phyloP scores from a whole-genome alignment of 257 asterid species.

The Datura wrightii region DNA sequence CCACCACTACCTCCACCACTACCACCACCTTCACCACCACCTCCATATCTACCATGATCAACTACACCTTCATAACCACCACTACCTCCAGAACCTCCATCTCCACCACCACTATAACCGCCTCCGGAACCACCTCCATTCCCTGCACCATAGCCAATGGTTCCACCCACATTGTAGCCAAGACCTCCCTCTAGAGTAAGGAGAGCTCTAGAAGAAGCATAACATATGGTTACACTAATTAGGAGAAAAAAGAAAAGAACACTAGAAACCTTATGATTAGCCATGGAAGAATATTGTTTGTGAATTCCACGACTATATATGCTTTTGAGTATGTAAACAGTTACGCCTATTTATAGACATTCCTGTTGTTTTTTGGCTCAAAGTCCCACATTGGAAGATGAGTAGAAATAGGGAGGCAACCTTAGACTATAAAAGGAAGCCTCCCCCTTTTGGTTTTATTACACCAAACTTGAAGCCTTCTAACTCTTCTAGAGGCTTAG shows the following conservation, averaged over 20 bases:
- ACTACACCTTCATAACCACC: slow-evolving; percentile 43
- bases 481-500: too few species aligned
- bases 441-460: too few species aligned
- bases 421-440: too few species aligned
- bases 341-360: slow-evolving; percentile 50
- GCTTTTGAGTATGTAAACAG: slow-evolving; percentile 43
- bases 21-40: slow-evolving; percentile 47
- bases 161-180: slow-evolving; percentile 33
- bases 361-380: too few species aligned
- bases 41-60: slow-evolving; percentile 38
- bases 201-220: slow-evolving; percentile 67
- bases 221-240: slow-evolving; percentile 45
- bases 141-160: slow-evolving; percentile 35
- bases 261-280: slow-evolving; percentile 36
- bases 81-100: slow-evolving; percentile 45
- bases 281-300: slow-evolving; percentile 41
- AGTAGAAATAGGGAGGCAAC: too few species aligned
- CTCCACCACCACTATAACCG: slow-evolving; percentile 41
- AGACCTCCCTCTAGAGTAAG: slow-evolving; percentile 40
- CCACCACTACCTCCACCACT: slow-evolving; percentile 55
- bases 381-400: too few species aligned
- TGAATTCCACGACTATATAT: slow-evolving; percentile 7
- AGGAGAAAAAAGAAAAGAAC: slow-evolving; percentile 49
- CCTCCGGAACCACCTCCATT: slow-evolving; percentile 43
- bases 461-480: too few species aligned